phyloP scores from a whole-genome alignment of 768 basidiomycete species.

The Tulasnella sp. region DNA sequence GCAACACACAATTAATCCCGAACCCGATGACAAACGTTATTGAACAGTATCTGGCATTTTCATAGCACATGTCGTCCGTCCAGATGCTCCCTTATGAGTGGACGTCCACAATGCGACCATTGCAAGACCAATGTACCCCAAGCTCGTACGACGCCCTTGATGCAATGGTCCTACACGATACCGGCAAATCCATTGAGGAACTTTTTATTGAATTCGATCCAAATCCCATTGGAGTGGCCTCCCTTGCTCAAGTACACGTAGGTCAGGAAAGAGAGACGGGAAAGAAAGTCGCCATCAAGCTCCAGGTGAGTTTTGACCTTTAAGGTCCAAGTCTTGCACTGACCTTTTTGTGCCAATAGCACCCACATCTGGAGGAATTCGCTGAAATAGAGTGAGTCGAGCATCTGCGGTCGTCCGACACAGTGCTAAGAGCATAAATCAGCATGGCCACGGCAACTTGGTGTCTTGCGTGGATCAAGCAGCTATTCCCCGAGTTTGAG shows the following conservation, averaged over 20 bases:
- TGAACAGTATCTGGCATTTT: slow-evolving; percentile 38
- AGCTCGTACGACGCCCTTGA: slow-evolving; percentile 77
- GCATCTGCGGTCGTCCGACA: slow-evolving; percentile 57
- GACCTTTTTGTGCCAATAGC: slow-evolving; percentile 46
- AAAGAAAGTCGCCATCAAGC: slow-evolving; percentile 76
- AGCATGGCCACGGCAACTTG: slow-evolving; percentile 40
- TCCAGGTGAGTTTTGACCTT: slow-evolving; percentile 26
- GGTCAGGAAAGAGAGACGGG: slow-evolving; percentile 69
- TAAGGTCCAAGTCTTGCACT: background rate
- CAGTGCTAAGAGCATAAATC: slow-evolving; percentile 20
- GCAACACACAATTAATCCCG: background rate
- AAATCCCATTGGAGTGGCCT: slow-evolving; percentile 89
- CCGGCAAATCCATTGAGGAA: slow-evolving; percentile 64
- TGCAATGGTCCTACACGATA: slow-evolving; percentile 70
- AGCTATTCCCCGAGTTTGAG: slow-evolving; percentile 93
- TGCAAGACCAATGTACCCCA: slow-evolving; percentile 92
- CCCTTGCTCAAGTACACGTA: slow-evolving; percentile 91
- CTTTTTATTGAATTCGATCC: slow-evolving; percentile 84
- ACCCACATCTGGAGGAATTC: slow-evolving; percentile 90
- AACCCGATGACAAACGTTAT: background rate
- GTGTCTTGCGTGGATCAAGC: slow-evolving; percentile 75
- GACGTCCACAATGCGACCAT: slow-evolving; percentile 52
- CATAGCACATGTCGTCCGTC: slow-evolving; percentile 76
- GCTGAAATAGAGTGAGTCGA: slow-evolving; percentile 86
- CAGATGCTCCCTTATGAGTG: slow-evolving; percentile 59